Base-by-base conservation (phyloP, 1,284 basidiomycete species). In the Ganoderma boninense region DNA sequence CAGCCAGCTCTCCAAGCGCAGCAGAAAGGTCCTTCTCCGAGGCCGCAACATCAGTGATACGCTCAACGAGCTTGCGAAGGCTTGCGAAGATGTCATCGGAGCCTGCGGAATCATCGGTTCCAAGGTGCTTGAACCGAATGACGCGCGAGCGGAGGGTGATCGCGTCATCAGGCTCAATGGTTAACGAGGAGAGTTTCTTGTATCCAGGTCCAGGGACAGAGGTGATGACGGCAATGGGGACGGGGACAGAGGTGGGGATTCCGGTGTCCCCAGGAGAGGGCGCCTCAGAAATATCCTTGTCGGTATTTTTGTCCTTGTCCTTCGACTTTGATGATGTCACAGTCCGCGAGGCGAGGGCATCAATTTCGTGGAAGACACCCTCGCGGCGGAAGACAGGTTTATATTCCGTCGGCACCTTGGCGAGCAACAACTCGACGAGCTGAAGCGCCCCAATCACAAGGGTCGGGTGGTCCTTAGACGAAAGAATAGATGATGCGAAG, bases 291-390 rank as follows among this genome's bases (percentile, higher is more conserved):
- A 72, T 70, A 54, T 82, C 78, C 71, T 79, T 81, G 62, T 87
- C 86, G 67, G 83, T 81, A 11, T 82, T 81, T 74, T 86, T 84
- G 67, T 88, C 84, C 72, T 85, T 84, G 69, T 86, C 84, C 75
- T 89, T 92, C 4, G 85, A 84, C 73, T 88, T 91, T 11, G 85
- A 77, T 0, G 90, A 84, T 4, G 84, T 84, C 40, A 97, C 83
- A 4, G 86, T 79, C 62, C 92, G 87, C 16, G 86, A 84, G 14
- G 95, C 91, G 38, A 97, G 83, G 3, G 84, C 81, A 73, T 96
- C 95, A 42, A 98, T 92, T 80, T 98, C 97, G 79, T 97, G 94
- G 79, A 97, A 92, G 46, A 98, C 97, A 20, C 97, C 97, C 81
- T 99, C 97, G 57, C 96, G 88, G 20, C 94, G 89, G 87, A 98